phyloP scores from a whole-genome alignment of 192 early-diverging fungal genomes.

The Geosiphon pyriformis region DNA sequence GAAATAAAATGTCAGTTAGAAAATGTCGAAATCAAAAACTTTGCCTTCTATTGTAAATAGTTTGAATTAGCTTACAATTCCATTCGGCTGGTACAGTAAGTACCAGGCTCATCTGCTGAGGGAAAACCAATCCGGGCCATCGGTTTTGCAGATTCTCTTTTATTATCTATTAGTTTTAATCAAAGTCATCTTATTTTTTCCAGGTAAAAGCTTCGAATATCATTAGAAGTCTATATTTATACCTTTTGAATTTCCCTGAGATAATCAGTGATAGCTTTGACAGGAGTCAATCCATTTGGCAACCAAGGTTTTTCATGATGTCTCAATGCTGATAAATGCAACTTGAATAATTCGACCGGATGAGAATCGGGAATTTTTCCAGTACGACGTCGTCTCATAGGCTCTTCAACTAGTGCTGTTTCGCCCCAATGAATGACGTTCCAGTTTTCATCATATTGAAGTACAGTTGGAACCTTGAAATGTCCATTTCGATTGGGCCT shows the following conservation, averaged over 20 bases:
- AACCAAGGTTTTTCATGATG: constrained; percentile 7
- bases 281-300: background rate
- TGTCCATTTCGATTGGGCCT: background rate
- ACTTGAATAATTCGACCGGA: constrained; percentile 19
- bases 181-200: background rate
- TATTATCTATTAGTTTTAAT: background rate
- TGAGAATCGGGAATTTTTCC: background rate
- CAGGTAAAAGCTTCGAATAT: too few species aligned
- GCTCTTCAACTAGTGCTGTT: constrained; percentile 7
- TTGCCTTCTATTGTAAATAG: too few species aligned
- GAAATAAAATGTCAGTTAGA: too few species aligned
- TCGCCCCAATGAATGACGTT: constrained; percentile 11
- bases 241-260: constrained; percentile 3
- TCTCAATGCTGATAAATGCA: constrained; percentile 10
- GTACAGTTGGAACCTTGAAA: constrained; percentile 15
- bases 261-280: constrained; percentile 15
- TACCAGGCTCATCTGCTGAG: background rate
- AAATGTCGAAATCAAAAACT: too few species aligned
- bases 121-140: background rate
- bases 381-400: background rate
- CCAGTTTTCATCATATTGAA: constrained; percentile 11
- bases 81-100: constrained; percentile 1
- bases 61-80: background rate
- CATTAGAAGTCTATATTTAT: background rate
- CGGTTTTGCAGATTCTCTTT: background rate